Evolutionary conservation across 2,329 filamentous ascomycete genomes (phyloP), one percentile per base, ranked within the genome.

Genomic region (Clonostachys sp.): DNA sequence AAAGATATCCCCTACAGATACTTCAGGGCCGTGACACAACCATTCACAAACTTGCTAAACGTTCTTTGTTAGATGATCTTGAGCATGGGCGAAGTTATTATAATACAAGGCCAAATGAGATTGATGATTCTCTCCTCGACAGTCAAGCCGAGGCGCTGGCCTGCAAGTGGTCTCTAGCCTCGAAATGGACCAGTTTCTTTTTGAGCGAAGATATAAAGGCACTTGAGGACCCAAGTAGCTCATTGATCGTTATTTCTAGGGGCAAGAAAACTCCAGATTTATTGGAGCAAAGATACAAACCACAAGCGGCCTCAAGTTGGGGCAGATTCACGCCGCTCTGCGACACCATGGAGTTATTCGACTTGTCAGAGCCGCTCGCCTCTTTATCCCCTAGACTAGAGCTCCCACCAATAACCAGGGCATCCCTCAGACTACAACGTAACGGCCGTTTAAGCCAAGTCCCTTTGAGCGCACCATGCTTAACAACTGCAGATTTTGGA

Each of bases 151-250:
- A 47, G 41, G 7, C 30, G 13, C 12, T 48, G 12, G 48, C 41
- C 6, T 12, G 8, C 14, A 47, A 50, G 20, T 47, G 45, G 48
- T 48, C 45, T 2, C 45, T 50, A 6, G 48, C 45, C 6, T 50
- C 48, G 5, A 46, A 42, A 20, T 50, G 45, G 45, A 50, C 45
- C 16, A 50, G 48, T 18, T 36, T 50, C 30, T 50, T 42, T 33
- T 18, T 43, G 12, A 39, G 45, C 42, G 48, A 50, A 8, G 13
- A 42, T 10, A 14, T 7, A 30, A 30, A 30, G 2, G 3, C 24
- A 10, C 24, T 39, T 8, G 36, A n/a, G 14, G 12, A 12, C 10
- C 36, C 12, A 14, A 8, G 6, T 3, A 2, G 10, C 7, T 18
- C 36, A n/a, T 8, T 39, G 2, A 3, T 18, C 4, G 7, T 12